Percentiles rank a stretch among this genome's conserved stretches.
phyloP scores from a whole-genome alignment of 2,329 filamentous ascomycete genomes.

The Endoconidiophora polonica region DNA sequence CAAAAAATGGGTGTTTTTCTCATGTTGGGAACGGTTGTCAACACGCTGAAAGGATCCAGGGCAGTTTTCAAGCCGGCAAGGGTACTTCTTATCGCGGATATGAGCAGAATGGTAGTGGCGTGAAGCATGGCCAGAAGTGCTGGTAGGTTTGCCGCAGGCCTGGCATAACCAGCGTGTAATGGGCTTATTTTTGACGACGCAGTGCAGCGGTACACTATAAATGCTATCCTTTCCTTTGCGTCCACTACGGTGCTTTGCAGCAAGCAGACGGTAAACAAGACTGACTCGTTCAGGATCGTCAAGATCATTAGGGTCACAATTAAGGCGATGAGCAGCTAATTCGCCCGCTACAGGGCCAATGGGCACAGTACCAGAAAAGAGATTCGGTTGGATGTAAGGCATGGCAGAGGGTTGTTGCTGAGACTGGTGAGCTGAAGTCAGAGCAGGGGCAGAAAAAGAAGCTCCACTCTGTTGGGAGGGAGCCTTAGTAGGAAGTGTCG shows the following conservation, averaged over 20 bases:
- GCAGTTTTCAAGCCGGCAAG: constrained; percentile 5
- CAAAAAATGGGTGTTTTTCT: neutral
- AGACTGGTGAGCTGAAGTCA: too few relatives aligned
- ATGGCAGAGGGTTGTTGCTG: too few relatives aligned
- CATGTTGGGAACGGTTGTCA: constrained; percentile 7
- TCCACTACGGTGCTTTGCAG: neutral
- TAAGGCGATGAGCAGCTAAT: too few relatives aligned
- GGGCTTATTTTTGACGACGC: neutral
- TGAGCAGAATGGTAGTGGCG: constrained; percentile 5
- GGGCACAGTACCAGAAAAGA: too few relatives aligned
- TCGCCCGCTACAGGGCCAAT: too few relatives aligned
- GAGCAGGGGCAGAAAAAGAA: too few relatives aligned
- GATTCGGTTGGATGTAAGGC: too few relatives aligned
- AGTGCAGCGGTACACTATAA: constrained; percentile 1
- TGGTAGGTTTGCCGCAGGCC: constrained; percentile 1
- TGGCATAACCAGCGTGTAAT: constrained; percentile 5
- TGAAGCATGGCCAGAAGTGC: constrained; percentile 4
- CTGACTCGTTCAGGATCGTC: neutral
- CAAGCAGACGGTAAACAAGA: neutral
- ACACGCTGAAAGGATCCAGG: constrained; percentile 1
- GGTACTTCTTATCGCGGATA: neutral
- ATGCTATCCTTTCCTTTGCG: constrained; percentile 4
- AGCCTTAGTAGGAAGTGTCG: too few relatives aligned
- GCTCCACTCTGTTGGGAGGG: too few relatives aligned
- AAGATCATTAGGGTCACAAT: too few relatives aligned